These are phyloP conservation scores for Margaritispora aquatica DNA, from an alignment of 495 filamentous ascomycete species.

Conservation along the genomic window DNA sequence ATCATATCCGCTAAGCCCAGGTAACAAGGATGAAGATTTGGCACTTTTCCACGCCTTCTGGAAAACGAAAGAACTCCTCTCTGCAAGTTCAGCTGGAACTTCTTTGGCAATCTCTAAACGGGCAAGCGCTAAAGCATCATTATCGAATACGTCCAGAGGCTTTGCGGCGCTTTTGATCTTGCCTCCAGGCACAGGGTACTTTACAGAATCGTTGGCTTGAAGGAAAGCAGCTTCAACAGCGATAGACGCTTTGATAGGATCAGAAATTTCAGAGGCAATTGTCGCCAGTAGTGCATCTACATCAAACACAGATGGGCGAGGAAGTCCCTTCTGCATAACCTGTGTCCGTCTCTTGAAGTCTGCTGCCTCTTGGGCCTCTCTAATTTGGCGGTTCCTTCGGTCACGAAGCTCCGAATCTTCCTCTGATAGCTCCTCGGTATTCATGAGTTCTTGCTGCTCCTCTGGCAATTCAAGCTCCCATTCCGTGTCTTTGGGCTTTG, in stretches of 20 bases:
- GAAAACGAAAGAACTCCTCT: slow-evolving; percentile 51
- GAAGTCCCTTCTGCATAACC: slow-evolving; percentile 78
- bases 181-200: slow-evolving; percentile 61
- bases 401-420: slow-evolving; percentile 87
- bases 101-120: slow-evolving; percentile 71
- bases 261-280: slow-evolving; percentile 43
- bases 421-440: slow-evolving; percentile 46
- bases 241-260: slow-evolving; percentile 51
- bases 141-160: slow-evolving; percentile 61
- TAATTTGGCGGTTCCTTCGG: slow-evolving; percentile 57
- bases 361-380: slow-evolving; percentile 62
- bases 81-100: slow-evolving; percentile 48
- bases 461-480: slow-evolving; percentile 91
- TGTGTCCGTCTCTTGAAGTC: slow-evolving; percentile 84
- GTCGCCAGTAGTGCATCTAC: slow-evolving; percentile 60
- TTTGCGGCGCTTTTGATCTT: slow-evolving; percentile 54
- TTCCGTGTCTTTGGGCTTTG: slow-evolving; percentile 85
- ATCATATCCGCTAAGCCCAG: slow-evolving; percentile 74
- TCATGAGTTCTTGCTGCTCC: slow-evolving; percentile 59
- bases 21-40: slow-evolving; percentile 52
- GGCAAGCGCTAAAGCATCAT: slow-evolving; percentile 65
- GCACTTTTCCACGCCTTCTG: slow-evolving; percentile 60
- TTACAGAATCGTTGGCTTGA: slow-evolving; percentile 73
- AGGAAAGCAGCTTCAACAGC: slow-evolving; percentile 70
- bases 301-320: slow-evolving; percentile 70